Conservation (phyloP, 768 basidiomycete species). For the Rhodosporidiobolus odoratus region DNA sequence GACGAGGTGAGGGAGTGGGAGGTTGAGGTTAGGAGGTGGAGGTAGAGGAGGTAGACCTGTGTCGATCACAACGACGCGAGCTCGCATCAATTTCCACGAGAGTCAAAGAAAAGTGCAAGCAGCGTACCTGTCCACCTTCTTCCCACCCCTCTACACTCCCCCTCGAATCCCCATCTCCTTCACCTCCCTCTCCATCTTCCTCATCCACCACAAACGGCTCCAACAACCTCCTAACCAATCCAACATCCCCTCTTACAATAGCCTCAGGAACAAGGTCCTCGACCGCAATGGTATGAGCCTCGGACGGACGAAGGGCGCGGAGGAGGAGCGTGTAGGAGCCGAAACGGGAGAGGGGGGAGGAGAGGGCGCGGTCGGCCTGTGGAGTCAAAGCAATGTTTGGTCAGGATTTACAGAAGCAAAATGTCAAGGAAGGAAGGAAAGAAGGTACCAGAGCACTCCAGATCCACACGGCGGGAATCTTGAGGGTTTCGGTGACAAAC, state of each 20-base stretch:
- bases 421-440: background rate
- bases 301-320: slow-evolving; percentile 61
- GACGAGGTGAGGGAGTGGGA: slow-evolving; percentile 71
- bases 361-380: background rate
- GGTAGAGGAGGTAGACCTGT: slow-evolving; percentile 82
- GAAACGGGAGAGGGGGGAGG: slow-evolving; percentile 51
- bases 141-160: slow-evolving; percentile 68
- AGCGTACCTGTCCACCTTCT: slow-evolving; percentile 68
- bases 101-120: background rate
- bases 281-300: slow-evolving; percentile 79
- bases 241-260: slow-evolving; percentile 62
- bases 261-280: slow-evolving; percentile 83
- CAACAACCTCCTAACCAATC: slow-evolving; percentile 66
- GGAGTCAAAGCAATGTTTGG: background rate
- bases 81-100: too few species aligned
- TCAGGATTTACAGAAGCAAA: background rate
- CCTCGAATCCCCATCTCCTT: slow-evolving; percentile 68
- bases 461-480: slow-evolving; percentile 81
- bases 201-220: slow-evolving; percentile 60
- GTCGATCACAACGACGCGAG: slow-evolving; percentile 75
- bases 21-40: slow-evolving; percentile 73
- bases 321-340: slow-evolving; percentile 73
- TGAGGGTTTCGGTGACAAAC: slow-evolving; percentile 60
- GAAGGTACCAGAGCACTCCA: slow-evolving; percentile 71
- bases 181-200: slow-evolving; percentile 51